Percentiles rank a stretch among this genome's conserved stretches.
These are phyloP conservation scores for Neoboletus subvelutipes DNA, from an alignment of 768 basidiomycete genomes.

Conservation along the genomic window DNA sequence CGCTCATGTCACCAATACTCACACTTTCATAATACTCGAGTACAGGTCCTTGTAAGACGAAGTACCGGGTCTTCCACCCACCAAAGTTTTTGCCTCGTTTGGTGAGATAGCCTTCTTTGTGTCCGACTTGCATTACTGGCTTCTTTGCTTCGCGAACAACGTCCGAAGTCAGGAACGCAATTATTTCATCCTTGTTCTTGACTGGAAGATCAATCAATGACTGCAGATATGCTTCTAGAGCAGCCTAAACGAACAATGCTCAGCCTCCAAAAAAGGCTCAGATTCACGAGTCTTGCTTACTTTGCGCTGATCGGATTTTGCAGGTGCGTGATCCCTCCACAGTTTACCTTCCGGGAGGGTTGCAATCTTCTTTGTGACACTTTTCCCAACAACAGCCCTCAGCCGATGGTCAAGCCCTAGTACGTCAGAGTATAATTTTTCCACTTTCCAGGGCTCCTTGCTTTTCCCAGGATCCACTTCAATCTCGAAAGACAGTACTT, in stretches of 20 bases:
- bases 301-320: conserved; percentile 95
- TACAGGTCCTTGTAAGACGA: conserved; percentile 86
- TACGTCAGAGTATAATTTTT: conserved; percentile 94
- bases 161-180: conserved; percentile 90
- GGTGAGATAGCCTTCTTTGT: conserved; percentile 95
- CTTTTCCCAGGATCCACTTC: conserved; percentile 67
- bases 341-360: conserved; percentile 87
- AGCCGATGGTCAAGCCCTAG: conserved; percentile 82
- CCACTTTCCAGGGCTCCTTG: conserved; percentile 78
- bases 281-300: conserved; percentile 41
- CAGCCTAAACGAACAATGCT: conserved; percentile 42
- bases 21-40: conserved; percentile 96
- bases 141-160: conserved; percentile 74
- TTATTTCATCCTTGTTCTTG: conserved; percentile 86
- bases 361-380: conserved; percentile 74
- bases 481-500: conserved; percentile 87
- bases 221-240: conserved; percentile 85
- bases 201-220: conserved; percentile 77
- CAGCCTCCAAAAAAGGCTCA: conserved; percentile 1
- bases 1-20: conserved; percentile 38
- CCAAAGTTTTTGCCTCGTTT: conserved; percentile 98
- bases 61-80: conserved; percentile 95
- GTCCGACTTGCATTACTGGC: conserved; percentile 74
- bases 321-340: conserved; percentile 97
- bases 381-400: conserved; percentile 54